Percentiles rank a stretch among this genome's conserved stretches.
Evolutionary conservation across 345 rosid species (phyloP).

Genomic region (Brassica nigra): DNA sequence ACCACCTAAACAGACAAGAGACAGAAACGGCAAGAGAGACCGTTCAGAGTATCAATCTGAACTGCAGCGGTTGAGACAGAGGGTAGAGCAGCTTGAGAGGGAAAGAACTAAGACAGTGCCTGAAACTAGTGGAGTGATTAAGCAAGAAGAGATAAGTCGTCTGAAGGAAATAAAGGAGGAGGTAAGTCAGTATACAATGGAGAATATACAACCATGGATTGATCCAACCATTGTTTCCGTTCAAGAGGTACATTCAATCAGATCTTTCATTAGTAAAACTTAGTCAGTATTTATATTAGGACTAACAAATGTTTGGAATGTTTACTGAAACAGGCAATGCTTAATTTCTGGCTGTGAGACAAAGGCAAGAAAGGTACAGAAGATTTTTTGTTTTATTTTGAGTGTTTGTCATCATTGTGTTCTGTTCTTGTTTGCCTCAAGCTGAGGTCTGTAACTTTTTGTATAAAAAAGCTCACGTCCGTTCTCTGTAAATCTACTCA

Average conservation of each 20-base stretch:
- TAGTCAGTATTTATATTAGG: not conserved
- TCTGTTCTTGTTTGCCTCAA: constrained; percentile 22
- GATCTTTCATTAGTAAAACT: not conserved
- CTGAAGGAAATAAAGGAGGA: constrained; percentile 55
- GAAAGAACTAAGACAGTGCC: constrained; percentile 32
- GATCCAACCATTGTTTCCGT: constrained; percentile 28
- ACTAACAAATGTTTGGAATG: constrained; percentile 13
- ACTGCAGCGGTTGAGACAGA: constrained; percentile 20
- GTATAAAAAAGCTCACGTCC: constrained; percentile 20
- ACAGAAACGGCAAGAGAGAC: constrained; percentile 36
- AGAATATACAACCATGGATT: constrained; percentile 50
- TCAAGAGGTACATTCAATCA: constrained; percentile 38
- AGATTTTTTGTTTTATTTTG: not conserved
- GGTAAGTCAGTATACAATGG: constrained; percentile 43
- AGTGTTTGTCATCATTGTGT: constrained; percentile 13
- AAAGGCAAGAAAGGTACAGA: not conserved
- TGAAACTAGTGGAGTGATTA: constrained; percentile 38
- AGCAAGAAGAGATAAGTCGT: constrained; percentile 47
- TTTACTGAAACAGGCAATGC: constrained; percentile 71
- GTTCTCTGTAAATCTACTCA: not conserved
- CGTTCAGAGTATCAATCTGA: constrained; percentile 39
- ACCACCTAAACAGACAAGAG: constrained; percentile 42
- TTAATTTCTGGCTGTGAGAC: constrained; percentile 73
- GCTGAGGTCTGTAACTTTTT: constrained; percentile 3
- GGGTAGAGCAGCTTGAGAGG: constrained; percentile 46